These are phyloP conservation scores for Agrostemma githago DNA, from an alignment of 148 eudicot genomes.

Conservation along the genomic window DNA sequence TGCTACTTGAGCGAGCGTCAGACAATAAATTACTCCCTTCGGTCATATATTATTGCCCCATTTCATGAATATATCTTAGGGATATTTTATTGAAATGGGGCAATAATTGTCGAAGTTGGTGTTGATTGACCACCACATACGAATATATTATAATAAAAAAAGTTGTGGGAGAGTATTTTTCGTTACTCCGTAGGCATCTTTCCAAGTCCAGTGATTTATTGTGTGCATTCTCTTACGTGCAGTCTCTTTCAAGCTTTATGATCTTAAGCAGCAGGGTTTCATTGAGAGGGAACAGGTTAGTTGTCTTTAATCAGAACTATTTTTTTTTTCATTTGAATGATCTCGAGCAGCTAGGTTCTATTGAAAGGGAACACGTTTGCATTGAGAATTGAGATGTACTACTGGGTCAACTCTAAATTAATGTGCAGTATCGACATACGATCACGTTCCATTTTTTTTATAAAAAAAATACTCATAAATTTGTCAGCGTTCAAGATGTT, in stretches of 20 bases:
- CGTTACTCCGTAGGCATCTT: background rate
- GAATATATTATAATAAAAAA: no score
- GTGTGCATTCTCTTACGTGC: constrained; percentile 19
- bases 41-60: no score
- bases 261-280: constrained; percentile 4
- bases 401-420: background rate
- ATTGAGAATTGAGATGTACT: background rate
- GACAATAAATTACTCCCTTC: no score
- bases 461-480: background rate
- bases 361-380: background rate
- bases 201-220: background rate
- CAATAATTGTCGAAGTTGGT: no score
- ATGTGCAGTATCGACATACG: background rate
- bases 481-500: background rate
- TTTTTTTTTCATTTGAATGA: no score
- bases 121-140: no score
- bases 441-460: background rate
- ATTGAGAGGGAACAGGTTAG: constrained; percentile 65
- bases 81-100: no score
- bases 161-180: background rate
- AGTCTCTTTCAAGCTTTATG: constrained; percentile 57
- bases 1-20: background rate
- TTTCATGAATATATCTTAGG: no score
- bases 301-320: background rate
- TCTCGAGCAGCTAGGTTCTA: background rate